Evolutionary conservation across 2,329 filamentous ascomycete genomes (phyloP).

Genomic region (Dothideomycetes sp.): DNA sequence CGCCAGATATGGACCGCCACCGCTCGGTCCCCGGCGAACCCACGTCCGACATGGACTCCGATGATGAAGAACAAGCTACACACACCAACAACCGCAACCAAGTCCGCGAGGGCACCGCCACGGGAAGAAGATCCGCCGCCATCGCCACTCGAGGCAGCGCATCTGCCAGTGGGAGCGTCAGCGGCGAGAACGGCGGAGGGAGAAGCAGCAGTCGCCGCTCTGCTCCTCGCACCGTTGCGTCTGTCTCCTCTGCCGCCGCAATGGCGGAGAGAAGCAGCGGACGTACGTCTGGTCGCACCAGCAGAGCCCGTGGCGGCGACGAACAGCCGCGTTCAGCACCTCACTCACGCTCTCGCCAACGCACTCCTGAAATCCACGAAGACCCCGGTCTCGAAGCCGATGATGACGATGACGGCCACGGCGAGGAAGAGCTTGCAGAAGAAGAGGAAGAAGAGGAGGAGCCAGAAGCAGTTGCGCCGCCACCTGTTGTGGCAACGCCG

Average conservation of each 20-base stretch:
- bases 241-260: too few species aligned
- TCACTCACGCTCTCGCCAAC: slow-evolving; percentile 1
- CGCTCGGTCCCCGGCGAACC: slow-evolving; percentile 6
- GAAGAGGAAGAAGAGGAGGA: slow-evolving; percentile 19
- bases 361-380: slow-evolving; percentile 1
- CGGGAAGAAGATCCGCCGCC: too few species aligned
- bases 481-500: too few species aligned
- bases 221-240: not conserved
- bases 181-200: slow-evolving; percentile 2
- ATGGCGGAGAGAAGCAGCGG: slow-evolving; percentile 5
- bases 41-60: not conserved
- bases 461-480: slow-evolving; percentile 15
- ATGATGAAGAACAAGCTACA: slow-evolving; percentile 7
- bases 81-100: too few species aligned
- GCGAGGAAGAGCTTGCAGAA: slow-evolving; percentile 16
- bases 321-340: slow-evolving; percentile 2
- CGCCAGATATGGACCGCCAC: slow-evolving; percentile 21
- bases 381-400: not conserved
- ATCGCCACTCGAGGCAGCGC: too few species aligned
- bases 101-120: slow-evolving; percentile 8
- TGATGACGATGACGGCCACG: not conserved
- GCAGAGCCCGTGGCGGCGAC: slow-evolving; percentile 2
- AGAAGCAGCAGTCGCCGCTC: not conserved
- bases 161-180: slow-evolving; percentile 2
- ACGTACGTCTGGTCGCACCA: not conserved